Percentiles rank a stretch among this genome's conserved stretches.
phyloP scores from a whole-genome alignment of 2,329 filamentous ascomycete genomes.

The Tolypocladium ophioglossoides region DNA sequence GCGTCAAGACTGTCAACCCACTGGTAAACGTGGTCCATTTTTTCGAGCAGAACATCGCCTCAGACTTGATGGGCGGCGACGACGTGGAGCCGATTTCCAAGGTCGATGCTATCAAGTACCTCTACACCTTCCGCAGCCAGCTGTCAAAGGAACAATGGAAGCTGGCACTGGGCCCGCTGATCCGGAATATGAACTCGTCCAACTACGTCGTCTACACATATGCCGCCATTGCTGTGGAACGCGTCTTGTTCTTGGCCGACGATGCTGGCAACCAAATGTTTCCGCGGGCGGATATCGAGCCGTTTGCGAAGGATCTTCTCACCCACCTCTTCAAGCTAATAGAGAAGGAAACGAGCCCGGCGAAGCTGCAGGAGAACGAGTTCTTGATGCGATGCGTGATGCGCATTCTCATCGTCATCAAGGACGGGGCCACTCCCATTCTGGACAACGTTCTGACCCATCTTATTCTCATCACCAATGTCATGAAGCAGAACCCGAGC shows the following conservation, averaged over 20 bases:
- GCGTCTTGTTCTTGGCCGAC: constrained; percentile 75
- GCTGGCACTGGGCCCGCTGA: constrained; percentile 76
- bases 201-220: constrained; percentile 99
- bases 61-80: constrained; percentile 66
- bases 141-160: constrained; percentile 89
- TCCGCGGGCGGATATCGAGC: constrained; percentile 64
- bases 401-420: constrained; percentile 90
- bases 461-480: constrained; percentile 78
- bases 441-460: constrained; percentile 72
- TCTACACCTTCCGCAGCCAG: constrained; percentile 94
- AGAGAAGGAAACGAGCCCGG: constrained; percentile 69
- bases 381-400: constrained; percentile 98
- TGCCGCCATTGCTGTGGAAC: constrained; percentile 90
- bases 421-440: constrained; percentile 65
- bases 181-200: constrained; percentile 78
- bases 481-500: constrained; percentile 90
- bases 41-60: constrained; percentile 84
- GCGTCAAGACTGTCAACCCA: constrained; percentile 84
- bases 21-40: constrained; percentile 85
- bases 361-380: constrained; percentile 97
- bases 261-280: constrained; percentile 70
- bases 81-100: constrained; percentile 76
- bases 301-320: constrained; percentile 75
- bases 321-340: constrained; percentile 87
- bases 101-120: constrained; percentile 95